Percentiles rank a stretch among this genome's conserved stretches.
These are phyloP conservation scores for Eimeria brunetti DNA, from an alignment of 169 alveolate species.

Conservation along the genomic window DNA sequence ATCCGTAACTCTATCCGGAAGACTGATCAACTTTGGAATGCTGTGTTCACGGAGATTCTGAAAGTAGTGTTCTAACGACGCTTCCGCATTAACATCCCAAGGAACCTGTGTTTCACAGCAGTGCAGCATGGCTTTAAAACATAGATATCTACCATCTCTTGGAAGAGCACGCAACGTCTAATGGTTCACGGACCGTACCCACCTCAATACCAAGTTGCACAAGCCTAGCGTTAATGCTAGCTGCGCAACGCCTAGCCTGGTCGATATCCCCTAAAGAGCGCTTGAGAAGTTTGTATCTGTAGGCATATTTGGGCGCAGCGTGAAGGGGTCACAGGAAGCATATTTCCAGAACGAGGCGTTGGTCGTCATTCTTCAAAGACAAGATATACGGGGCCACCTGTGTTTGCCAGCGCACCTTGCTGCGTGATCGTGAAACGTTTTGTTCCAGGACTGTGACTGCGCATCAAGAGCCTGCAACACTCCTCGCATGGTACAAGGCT, in stretches of 20 bases:
- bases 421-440: conserved; percentile 26
- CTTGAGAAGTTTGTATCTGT: conserved; percentile 18
- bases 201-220: conserved; percentile 66
- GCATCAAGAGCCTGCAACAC: conserved; percentile 53
- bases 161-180: neutral
- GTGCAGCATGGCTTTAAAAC: neutral
- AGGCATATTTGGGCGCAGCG: neutral
- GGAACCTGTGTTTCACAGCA: conserved; percentile 23
- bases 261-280: conserved; percentile 12
- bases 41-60: conserved; percentile 13
- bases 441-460: conserved; percentile 60
- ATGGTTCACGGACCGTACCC: neutral
- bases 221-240: conserved; percentile 42
- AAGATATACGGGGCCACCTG: neutral
- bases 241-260: conserved; percentile 51
- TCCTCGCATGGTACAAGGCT: neutral
- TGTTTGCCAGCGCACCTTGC: neutral
- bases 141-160: neutral
- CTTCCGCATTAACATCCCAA: conserved; percentile 9
- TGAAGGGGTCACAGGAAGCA: neutral
- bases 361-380: neutral
- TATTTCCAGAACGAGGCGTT: too few relatives aligned
- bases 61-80: conserved; percentile 38
- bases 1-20: neutral
- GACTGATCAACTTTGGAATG: conserved; percentile 30